A percentile compares a stretch with the other conserved stretches of the same genome.
phyloP scores from a whole-genome alignment of 768 basidiomycete genomes.

The Boletus rubescentipes region DNA sequence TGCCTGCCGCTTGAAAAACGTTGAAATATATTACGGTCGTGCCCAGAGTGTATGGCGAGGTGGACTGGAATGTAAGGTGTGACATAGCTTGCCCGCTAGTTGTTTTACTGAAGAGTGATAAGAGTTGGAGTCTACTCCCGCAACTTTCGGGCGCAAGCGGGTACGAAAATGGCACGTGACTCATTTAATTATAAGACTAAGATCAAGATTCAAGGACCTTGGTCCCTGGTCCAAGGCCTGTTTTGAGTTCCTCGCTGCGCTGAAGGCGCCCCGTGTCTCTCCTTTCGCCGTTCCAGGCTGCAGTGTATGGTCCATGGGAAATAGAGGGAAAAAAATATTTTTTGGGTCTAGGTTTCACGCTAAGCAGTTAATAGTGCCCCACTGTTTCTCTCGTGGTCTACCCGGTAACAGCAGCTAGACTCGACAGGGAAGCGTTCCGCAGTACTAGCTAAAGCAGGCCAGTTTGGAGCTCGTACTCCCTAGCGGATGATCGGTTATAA shows the following conservation, averaged over 20 bases:
- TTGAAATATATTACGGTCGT: constrained; percentile 37
- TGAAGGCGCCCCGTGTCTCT: not conserved
- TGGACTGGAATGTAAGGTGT: constrained; percentile 39
- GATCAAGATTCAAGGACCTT: too few species aligned
- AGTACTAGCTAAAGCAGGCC: not conserved
- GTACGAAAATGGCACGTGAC: constrained; percentile 22
- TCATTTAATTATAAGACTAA: not conserved
- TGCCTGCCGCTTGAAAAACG: not conserved
- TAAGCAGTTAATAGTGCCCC: not conserved
- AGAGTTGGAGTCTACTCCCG: not conserved
- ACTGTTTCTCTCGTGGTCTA: not conserved
- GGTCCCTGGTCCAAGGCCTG: not conserved
- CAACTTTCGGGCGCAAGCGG: constrained; percentile 8
- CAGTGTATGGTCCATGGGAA: not conserved
- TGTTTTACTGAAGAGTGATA: not conserved
- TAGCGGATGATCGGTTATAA: not conserved
- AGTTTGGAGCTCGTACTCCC: not conserved
- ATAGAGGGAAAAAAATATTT: not conserved
- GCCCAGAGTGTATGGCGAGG: constrained; percentile 38
- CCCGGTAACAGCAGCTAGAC: not conserved
- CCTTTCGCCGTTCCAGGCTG: not conserved
- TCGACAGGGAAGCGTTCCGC: not conserved
- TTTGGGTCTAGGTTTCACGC: not conserved
- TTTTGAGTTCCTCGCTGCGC: not conserved
- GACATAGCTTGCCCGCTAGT: constrained; percentile 39